phyloP scores from a whole-genome alignment of 768 basidiomycete species.

The Mycena indigotica region DNA sequence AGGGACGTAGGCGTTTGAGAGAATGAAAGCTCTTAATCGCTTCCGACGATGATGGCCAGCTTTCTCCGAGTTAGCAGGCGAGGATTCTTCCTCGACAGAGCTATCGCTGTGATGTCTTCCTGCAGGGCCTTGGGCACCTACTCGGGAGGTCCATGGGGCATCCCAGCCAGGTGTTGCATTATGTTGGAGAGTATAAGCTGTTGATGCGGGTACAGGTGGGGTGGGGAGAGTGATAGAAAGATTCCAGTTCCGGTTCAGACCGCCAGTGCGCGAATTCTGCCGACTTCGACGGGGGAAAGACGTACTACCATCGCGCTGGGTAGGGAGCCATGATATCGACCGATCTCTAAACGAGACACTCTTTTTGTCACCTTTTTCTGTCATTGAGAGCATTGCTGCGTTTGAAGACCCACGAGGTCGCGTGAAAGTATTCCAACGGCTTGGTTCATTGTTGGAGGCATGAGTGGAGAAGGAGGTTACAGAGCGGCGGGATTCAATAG shows the following conservation, averaged over 20 bases:
- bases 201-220: slow-evolving; percentile 30
- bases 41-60: slow-evolving; percentile 44
- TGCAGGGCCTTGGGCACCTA: slow-evolving; percentile 42
- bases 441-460: slow-evolving; percentile 42
- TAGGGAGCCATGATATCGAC: slow-evolving; percentile 56
- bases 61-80: slow-evolving; percentile 30
- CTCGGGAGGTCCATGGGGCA: slow-evolving; percentile 60
- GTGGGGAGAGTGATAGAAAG: slow-evolving; percentile 39
- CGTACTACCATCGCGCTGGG: slow-evolving; percentile 35
- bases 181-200: slow-evolving; percentile 57
- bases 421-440: slow-evolving; percentile 78
- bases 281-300: slow-evolving; percentile 36
- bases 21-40: slow-evolving; percentile 63
- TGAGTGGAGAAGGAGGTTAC: slow-evolving; percentile 58
- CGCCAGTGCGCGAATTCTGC: slow-evolving; percentile 21
- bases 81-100: slow-evolving; percentile 29
- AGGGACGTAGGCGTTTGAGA: slow-evolving; percentile 78
- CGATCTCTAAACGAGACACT: slow-evolving; percentile 41
- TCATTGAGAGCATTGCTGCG: slow-evolving; percentile 13
- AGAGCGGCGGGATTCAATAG: slow-evolving; percentile 46
- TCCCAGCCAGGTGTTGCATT: slow-evolving; percentile 67
- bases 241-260: slow-evolving; percentile 29
- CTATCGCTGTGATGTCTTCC: slow-evolving; percentile 31
- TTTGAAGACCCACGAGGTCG: slow-evolving; percentile 47
- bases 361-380: slow-evolving; percentile 36